Evolutionary conservation across 2,329 filamentous ascomycete genomes (phyloP).

Genomic region (Blumeria hordei): DNA sequence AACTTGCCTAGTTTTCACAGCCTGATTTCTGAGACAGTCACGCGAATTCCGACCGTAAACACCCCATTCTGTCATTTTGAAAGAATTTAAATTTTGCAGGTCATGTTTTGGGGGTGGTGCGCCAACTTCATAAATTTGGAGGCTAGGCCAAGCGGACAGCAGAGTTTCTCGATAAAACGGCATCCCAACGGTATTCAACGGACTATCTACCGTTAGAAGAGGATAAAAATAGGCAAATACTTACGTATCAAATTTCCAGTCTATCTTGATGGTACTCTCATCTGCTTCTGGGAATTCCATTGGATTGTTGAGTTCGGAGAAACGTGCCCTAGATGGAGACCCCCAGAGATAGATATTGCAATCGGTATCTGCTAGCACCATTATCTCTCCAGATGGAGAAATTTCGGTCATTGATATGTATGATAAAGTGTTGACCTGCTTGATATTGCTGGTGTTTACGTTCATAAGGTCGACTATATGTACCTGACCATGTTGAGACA

Average conservation of each 20-base stretch:
- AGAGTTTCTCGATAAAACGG: slow-evolving; percentile 79
- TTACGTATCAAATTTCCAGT: slow-evolving; percentile 45
- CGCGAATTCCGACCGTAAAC: slow-evolving; percentile 56
- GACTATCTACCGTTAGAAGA: slow-evolving; percentile 21
- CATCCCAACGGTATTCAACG: slow-evolving; percentile 68
- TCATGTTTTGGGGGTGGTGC: slow-evolving; percentile 60
- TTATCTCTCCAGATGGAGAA: slow-evolving; percentile 45
- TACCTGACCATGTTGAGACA: slow-evolving; percentile 77
- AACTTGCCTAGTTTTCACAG: slow-evolving; percentile 46
- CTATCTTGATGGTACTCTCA: slow-evolving; percentile 23
- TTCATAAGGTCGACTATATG: slow-evolving; percentile 85
- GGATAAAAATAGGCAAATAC: slow-evolving; percentile 11
- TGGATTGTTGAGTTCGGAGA: slow-evolving; percentile 44
- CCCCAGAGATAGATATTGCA: slow-evolving; percentile 47
- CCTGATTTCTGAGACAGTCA: slow-evolving; percentile 55
- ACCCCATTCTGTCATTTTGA: slow-evolving; percentile 52
- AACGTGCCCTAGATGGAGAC: slow-evolving; percentile 42
- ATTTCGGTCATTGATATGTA: slow-evolving; percentile 42
- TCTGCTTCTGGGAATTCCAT: slow-evolving; percentile 38
- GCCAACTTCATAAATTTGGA: slow-evolving; percentile 64
- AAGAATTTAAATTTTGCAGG: slow-evolving; percentile 27
- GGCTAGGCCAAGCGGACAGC: slow-evolving; percentile 72
- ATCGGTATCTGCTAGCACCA: slow-evolving; percentile 40
- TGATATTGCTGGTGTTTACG: slow-evolving; percentile 42
- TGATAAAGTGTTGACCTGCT: slow-evolving; percentile 36